phyloP scores from a whole-genome alignment of 306 rosid genomes.

The Canavalia ensiformis region DNA sequence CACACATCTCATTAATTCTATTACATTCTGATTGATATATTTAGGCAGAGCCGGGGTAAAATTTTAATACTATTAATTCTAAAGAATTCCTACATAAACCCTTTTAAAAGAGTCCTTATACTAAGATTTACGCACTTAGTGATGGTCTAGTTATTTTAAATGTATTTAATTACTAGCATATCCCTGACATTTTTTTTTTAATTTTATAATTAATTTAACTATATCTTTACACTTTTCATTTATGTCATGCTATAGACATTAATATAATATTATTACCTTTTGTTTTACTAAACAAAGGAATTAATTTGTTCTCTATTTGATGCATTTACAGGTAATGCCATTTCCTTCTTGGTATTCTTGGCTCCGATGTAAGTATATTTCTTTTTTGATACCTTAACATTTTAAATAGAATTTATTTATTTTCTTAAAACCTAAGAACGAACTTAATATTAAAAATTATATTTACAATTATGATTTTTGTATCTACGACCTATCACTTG shows the following conservation, averaged over 20 bases:
- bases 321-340: conserved; percentile 62
- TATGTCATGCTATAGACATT: not conserved
- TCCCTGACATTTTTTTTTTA: not conserved
- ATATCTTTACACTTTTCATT: not conserved
- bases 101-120: too few relatives aligned
- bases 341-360: conserved; percentile 79
- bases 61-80: too few relatives aligned
- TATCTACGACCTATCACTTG: too few relatives aligned
- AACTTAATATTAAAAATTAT: too few relatives aligned
- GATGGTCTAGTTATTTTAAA: not conserved
- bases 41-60: too few relatives aligned
- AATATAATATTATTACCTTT: not conserved
- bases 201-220: not conserved
- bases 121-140: not conserved
- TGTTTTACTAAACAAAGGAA: not conserved
- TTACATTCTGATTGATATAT: too few relatives aligned
- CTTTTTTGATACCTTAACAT: too few relatives aligned
- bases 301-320: not conserved
- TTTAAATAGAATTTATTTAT: too few relatives aligned
- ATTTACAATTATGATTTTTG: too few relatives aligned
- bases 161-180: not conserved
- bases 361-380: conserved; percentile 72
- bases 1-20: too few relatives aligned
- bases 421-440: too few relatives aligned
- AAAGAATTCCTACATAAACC: too few relatives aligned